A percentile compares a stretch with the other conserved stretches of the same genome.
phyloP scores from a whole-genome alignment of 495 filamentous ascomycete species.

The Platismatia glauca region DNA sequence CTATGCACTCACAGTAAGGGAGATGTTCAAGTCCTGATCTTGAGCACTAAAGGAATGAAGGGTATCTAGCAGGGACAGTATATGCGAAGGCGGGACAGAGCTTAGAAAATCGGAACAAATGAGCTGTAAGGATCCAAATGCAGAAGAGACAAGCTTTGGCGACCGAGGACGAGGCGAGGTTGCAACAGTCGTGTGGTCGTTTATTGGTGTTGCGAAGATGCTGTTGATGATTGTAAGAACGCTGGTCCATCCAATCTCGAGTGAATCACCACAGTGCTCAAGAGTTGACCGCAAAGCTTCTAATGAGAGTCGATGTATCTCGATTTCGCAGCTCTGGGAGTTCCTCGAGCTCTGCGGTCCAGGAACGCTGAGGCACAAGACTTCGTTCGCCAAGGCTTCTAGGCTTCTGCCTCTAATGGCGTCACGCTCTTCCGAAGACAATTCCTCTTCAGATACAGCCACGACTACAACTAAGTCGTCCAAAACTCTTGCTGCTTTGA shows the following conservation, averaged over 20 bases:
- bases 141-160: constrained; percentile 65
- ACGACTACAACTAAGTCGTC: constrained; percentile 63
- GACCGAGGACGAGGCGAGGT: constrained; percentile 46
- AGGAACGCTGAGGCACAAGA: constrained; percentile 42
- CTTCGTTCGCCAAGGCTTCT: constrained; percentile 51
- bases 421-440: constrained; percentile 44
- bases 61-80: constrained; percentile 77
- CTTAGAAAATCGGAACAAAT: constrained; percentile 90
- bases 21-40: constrained; percentile 88
- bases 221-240: constrained; percentile 79
- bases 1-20: constrained; percentile 57
- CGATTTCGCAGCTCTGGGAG: constrained; percentile 46
- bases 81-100: constrained; percentile 65
- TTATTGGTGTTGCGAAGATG: constrained; percentile 49
- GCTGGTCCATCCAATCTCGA: constrained; percentile 73
- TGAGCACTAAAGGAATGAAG: constrained; percentile 81
- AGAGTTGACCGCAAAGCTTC: constrained; percentile 74
- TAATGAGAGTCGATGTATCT: constrained; percentile 74
- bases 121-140: constrained; percentile 81
- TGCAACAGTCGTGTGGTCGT: constrained; percentile 18
- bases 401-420: constrained; percentile 63
- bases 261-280: constrained; percentile 79
- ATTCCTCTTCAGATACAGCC: constrained; percentile 40
- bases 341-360: constrained; percentile 13
- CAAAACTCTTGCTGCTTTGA: constrained; percentile 64